Evolutionary conservation across 495 filamentous ascomycete genomes (phyloP).

Genomic region (Aspergillus carlsbadensis): DNA sequence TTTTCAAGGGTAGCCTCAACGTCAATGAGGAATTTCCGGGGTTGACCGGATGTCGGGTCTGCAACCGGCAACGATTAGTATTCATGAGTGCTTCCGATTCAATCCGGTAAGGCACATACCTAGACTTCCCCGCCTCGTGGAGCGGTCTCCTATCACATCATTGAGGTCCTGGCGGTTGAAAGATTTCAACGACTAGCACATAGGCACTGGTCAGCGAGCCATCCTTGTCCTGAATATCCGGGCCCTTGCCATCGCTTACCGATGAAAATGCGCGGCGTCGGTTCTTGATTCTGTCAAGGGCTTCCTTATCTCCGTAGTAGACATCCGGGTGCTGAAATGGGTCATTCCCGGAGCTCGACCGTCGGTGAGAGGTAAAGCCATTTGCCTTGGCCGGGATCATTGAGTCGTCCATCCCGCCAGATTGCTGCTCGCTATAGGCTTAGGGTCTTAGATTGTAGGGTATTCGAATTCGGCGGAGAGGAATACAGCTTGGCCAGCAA

Average conservation of each 20-base stretch:
- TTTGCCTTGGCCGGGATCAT: constrained; percentile 34
- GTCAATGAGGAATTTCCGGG: constrained; percentile 72
- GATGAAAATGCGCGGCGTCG: constrained; percentile 48
- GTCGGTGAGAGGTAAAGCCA: constrained; percentile 20
- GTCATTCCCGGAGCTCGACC: constrained; percentile 35
- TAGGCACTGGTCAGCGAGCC: background rate
- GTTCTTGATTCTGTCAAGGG: constrained; percentile 29
- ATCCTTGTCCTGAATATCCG: background rate
- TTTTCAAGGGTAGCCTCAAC: constrained; percentile 72
- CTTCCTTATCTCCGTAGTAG: constrained; percentile 50
- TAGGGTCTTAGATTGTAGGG: background rate
- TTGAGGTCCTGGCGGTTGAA: constrained; percentile 38
- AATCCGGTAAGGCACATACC: constrained; percentile 31
- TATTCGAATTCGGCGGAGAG: background rate
- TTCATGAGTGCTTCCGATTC: background rate
- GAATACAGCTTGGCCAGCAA: background rate
- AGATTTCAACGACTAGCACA: constrained; percentile 35
- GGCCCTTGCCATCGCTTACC: constrained; percentile 32
- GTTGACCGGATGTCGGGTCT: constrained; percentile 51
- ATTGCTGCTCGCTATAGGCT: background rate
- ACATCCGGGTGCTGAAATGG: constrained; percentile 48
- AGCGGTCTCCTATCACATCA: constrained; percentile 33
- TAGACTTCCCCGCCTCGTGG: constrained; percentile 45
- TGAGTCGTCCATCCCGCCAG: constrained; percentile 3
- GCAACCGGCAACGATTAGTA: background rate